phyloP scores from a whole-genome alignment of 345 rosid species.

The Mercurialis annua region DNA sequence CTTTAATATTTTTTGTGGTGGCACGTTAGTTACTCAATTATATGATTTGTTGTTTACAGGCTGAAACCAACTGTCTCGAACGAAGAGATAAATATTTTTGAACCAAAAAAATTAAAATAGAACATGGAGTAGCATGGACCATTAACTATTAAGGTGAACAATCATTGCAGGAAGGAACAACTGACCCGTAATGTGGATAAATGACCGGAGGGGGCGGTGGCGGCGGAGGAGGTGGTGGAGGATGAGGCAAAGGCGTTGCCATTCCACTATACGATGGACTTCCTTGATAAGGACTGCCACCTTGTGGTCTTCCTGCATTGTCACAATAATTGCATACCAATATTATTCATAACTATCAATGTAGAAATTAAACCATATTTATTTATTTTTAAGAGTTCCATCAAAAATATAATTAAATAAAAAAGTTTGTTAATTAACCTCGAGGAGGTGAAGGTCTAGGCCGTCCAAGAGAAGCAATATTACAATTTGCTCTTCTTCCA shows the following conservation, averaged over 20 bases:
- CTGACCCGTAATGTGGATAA: constrained; percentile 62
- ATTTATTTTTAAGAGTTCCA: no score
- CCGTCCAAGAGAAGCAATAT: constrained; percentile 85
- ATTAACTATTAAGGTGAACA: constrained; percentile 15
- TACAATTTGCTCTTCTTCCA: constrained; percentile 89
- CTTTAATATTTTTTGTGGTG: background rate
- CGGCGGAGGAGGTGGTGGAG: constrained; percentile 21
- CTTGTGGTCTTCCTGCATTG: constrained; percentile 59
- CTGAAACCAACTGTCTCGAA: constrained; percentile 18
- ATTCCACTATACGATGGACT: constrained; percentile 46
- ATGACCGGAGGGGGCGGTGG: constrained; percentile 39
- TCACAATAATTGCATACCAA: background rate
- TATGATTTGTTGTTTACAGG: constrained; percentile 12
- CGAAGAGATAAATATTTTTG: background rate
- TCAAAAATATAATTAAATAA: no score
- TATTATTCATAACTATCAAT: no score
- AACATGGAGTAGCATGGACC: constrained; percentile 24
- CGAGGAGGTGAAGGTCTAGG: constrained; percentile 79
- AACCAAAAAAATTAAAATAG: background rate
- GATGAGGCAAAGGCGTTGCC: constrained; percentile 36
- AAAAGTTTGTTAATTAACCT: no score
- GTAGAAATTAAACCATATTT: no score
- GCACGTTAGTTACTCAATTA: constrained; percentile 12
- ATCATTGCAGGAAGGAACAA: constrained; percentile 13
- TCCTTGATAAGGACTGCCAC: constrained; percentile 53